Conservation (phyloP, 768 basidiomycete species). For the Chlorophyllum brunneum region DNA sequence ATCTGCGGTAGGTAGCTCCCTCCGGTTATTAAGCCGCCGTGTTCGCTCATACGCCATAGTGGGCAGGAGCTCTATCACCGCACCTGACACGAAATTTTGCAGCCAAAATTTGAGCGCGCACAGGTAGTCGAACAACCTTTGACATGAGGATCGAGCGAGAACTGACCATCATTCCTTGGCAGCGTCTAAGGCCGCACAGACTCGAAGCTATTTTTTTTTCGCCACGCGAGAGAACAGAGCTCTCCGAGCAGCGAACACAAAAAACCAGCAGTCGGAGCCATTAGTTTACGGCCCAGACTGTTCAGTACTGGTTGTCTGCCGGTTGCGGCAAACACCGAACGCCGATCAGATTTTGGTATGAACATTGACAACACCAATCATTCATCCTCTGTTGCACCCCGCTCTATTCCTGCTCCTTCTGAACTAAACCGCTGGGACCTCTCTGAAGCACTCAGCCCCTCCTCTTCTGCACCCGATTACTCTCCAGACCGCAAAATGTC, state of each 20-base stretch:
- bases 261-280: neutral
- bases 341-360: slow-evolving; percentile 39
- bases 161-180: slow-evolving; percentile 1
- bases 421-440: slow-evolving; percentile 37
- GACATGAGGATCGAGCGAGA: neutral
- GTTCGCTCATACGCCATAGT: neutral
- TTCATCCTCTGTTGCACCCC: slow-evolving; percentile 28
- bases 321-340: slow-evolving; percentile 38
- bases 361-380: slow-evolving; percentile 26
- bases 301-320: slow-evolving; percentile 10
- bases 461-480: slow-evolving; percentile 18
- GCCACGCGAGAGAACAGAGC: neutral
- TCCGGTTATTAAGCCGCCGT: neutral
- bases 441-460: slow-evolving; percentile 43
- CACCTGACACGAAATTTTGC: neutral
- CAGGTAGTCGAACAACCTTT: slow-evolving; percentile 2
- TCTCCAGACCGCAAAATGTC: slow-evolving; percentile 39
- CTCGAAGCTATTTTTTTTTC: neutral
- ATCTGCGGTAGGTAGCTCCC: slow-evolving; percentile 1
- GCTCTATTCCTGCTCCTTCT: slow-evolving; percentile 29
- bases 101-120: neutral
- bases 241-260: neutral
- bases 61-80: slow-evolving; percentile 1
- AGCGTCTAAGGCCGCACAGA: neutral
- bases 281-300: slow-evolving; percentile 2